Percentiles rank a stretch among this genome's conserved stretches.
Conservation (phyloP, 2,329 filamentous ascomycete species). For the Aspergillus pseudoterreus region DNA sequence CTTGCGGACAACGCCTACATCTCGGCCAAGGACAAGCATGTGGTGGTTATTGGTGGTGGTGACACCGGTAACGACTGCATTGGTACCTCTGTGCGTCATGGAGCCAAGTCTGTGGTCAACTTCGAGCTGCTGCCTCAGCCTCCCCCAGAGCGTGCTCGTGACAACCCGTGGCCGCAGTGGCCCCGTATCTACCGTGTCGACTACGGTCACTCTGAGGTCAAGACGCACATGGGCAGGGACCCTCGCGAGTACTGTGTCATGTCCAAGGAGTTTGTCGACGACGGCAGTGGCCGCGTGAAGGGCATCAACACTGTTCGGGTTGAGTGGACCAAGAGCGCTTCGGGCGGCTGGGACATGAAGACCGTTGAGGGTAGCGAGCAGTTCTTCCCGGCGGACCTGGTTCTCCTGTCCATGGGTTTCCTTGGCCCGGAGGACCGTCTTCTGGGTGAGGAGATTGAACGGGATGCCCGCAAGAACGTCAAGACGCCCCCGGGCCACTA, state of each 20-base stretch:
- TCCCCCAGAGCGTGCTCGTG: conserved; percentile 79
- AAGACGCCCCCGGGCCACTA: conserved; percentile 89
- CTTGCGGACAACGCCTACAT: conserved; percentile 82
- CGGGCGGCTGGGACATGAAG: conserved; percentile 98
- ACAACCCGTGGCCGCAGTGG: conserved; percentile 99
- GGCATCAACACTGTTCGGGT: conserved; percentile 95
- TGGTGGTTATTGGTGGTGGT: conserved; percentile 94
- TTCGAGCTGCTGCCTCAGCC: conserved; percentile 94
- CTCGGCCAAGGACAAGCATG: conserved; percentile 91
- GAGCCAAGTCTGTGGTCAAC: conserved; percentile 93
- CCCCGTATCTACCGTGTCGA: conserved; percentile 97
- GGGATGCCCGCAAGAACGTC: conserved; percentile 90
- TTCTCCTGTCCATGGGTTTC: conserved; percentile 96
- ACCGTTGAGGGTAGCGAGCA: conserved; percentile 89
- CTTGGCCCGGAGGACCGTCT: conserved; percentile 86
- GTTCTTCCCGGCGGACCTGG: conserved; percentile 93
- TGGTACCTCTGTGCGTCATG: conserved; percentile 91
- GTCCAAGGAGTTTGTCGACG: conserved; percentile 93
- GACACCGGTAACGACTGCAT: conserved; percentile 98
- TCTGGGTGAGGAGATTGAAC: conserved; percentile 82
- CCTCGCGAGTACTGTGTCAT: conserved; percentile 97
- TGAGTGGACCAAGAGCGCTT: conserved; percentile 88
- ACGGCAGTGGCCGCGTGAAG: conserved; percentile 82
- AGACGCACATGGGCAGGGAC: conserved; percentile 93
- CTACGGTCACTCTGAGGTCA: conserved; percentile 93